These are phyloP conservation scores for Moesziomyces sp. DNA, from an alignment of 1,284 basidiomycete species.

Conservation along the genomic window DNA sequence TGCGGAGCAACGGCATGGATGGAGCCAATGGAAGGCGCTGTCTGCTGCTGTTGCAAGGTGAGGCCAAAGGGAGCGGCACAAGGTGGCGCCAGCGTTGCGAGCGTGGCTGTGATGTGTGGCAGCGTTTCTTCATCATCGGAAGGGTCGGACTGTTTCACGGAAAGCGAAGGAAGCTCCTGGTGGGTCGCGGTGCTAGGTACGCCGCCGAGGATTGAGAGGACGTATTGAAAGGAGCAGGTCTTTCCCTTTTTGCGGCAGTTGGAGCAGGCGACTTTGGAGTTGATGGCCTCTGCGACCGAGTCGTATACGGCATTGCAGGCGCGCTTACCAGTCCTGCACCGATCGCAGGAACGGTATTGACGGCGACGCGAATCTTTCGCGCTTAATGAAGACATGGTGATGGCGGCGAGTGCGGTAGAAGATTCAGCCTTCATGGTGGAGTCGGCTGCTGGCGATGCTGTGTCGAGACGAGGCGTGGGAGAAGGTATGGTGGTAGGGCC, in stretches of 20 bases:
- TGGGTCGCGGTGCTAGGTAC: slow-evolving; percentile 2
- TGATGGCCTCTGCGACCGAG: slow-evolving; percentile 34
- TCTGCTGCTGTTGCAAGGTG: too few relatives aligned
- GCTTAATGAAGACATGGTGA: not conserved
- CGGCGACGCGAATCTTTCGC: slow-evolving; percentile 24
- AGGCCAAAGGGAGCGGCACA: too few relatives aligned
- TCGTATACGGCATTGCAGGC: slow-evolving; percentile 29
- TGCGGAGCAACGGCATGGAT: too few relatives aligned
- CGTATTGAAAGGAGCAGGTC: slow-evolving; percentile 27
- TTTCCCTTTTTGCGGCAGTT: slow-evolving; percentile 34
- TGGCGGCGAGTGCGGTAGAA: not conserved
- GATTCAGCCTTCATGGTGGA: slow-evolving; percentile 5
- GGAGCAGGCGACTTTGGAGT: slow-evolving; percentile 23
- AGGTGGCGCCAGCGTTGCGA: not conserved
- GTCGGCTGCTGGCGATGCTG: too few relatives aligned
- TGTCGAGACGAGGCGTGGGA: too few relatives aligned
- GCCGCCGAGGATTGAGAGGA: slow-evolving; percentile 26
- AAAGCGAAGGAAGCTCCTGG: not conserved
- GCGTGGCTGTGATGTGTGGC: not conserved
- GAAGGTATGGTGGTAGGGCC: too few relatives aligned
- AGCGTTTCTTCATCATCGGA: too few relatives aligned
- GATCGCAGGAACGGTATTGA: slow-evolving; percentile 35
- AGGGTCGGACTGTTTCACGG: too few relatives aligned
- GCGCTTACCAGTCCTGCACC: slow-evolving; percentile 23
- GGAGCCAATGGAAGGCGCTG: too few relatives aligned